Evolutionary conservation across 768 basidiomycete genomes (phyloP), one percentile per base, ranked within the genome.

Genomic region (Pseudohyphozyma bogoriensis): DNA sequence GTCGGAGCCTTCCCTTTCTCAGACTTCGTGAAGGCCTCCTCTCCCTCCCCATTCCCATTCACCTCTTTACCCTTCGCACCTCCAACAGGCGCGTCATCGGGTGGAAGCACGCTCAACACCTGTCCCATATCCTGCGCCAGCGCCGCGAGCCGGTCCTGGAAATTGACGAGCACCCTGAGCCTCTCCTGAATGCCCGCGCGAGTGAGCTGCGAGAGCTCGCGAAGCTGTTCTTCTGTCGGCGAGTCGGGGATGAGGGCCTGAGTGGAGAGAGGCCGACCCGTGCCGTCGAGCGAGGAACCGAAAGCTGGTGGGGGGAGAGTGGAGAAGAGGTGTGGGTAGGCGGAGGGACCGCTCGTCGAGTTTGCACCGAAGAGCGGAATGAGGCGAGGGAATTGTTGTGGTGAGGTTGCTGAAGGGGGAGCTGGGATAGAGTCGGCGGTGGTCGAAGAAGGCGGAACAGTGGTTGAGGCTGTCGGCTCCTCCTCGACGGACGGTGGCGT

Each of bases 121-220:
- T 82, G 77, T 72, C 84, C 80, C 62, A 95, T 77, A 67, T 95
- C 88, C 65, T 86, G 84, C 56, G 88, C 79, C 68, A 88, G 84
- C 24, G 79, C 78, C 70, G 81, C 82, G n/a, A 90, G 77, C 4
- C 83, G 80, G 39, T 77, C 77, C 40, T 89, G 87, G 40, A 92
- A 85, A 22, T 82, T 80, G 73, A 89, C 84, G 39, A 96, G 75
- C 40, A 89, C 79, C 45, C 82, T 78, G 62, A 96, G 73, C 56
- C 89, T 81, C 68, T 90, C 88, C 65, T 91, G 87, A 51, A 95
- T 85, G 9, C 85, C 85, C 65, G 87, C 85, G 56, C 86, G 77
- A 31, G 87, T 88, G 40, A 84, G 70, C 31, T 68, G 75, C 64
- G 89, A 86, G 73, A 89, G 74, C 24, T 78, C 73, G 22, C 78